Evolutionary conservation across 2,329 filamentous ascomycete species (phyloP).

Genomic region (Gliomastix tumulicola): DNA sequence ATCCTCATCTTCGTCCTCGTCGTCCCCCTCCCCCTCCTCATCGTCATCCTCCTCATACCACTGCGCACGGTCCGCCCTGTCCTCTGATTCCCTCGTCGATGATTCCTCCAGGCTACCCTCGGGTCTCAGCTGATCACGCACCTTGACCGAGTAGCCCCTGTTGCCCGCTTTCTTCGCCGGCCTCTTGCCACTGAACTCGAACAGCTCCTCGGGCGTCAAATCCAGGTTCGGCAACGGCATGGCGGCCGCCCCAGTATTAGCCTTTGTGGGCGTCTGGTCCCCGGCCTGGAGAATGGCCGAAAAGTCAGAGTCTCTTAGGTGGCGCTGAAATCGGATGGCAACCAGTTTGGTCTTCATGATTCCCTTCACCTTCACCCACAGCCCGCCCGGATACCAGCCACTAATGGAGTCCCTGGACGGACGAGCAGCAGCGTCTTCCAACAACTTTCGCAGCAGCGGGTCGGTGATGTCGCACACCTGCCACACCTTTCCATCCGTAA

Average conservation of each 20-base stretch:
- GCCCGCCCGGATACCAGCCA: slow-evolving; percentile 80
- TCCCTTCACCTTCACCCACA: slow-evolving; percentile 75
- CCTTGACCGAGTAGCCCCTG: slow-evolving; percentile 23
- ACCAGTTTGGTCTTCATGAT: slow-evolving; percentile 85
- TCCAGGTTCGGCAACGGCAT: slow-evolving; percentile 24
- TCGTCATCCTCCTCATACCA: slow-evolving; percentile 12
- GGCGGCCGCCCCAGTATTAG: slow-evolving; percentile 11
- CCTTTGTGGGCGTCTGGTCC: slow-evolving; percentile 22
- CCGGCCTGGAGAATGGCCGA: slow-evolving; percentile 22
- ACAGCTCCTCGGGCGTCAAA: slow-evolving; percentile 26
- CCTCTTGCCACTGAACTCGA: slow-evolving; percentile 21
- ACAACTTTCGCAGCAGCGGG: slow-evolving; percentile 59
- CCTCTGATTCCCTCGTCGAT: neutral
- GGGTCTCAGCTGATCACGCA: slow-evolving; percentile 14
- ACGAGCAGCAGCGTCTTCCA: slow-evolving; percentile 56
- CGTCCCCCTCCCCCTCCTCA: slow-evolving; percentile 14
- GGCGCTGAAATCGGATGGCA: slow-evolving; percentile 51
- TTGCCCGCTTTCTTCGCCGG: slow-evolving; percentile 24
- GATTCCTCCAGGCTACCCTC: slow-evolving; percentile 5
- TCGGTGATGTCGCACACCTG: slow-evolving; percentile 91
- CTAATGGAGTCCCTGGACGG: slow-evolving; percentile 55
- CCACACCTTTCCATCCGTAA: slow-evolving; percentile 82
- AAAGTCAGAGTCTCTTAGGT: slow-evolving; percentile 32
- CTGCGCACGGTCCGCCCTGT: slow-evolving; percentile 6
- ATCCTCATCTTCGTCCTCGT: slow-evolving; percentile 17